phyloP scores from a whole-genome alignment of 2,329 filamentous ascomycete species.

The Scleromitrula shiraiana region DNA sequence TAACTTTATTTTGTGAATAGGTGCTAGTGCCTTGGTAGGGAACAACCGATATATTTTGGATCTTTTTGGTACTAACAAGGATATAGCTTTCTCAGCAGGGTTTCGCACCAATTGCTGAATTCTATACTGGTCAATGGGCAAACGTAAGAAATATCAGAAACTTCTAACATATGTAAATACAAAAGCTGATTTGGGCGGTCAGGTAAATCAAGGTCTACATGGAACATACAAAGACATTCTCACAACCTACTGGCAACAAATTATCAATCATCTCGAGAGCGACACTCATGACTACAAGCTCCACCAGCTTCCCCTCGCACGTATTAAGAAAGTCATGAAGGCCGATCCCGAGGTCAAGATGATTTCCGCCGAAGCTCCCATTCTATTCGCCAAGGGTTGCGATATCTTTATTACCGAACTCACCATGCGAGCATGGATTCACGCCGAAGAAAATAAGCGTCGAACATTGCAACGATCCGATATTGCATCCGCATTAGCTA shows the following conservation, averaged over 20 bases:
- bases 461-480: conserved; percentile 91
- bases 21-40: conserved; percentile 61
- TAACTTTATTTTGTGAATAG: conserved; percentile 35
- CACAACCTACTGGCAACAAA: conserved; percentile 98
- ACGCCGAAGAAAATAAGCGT: conserved; percentile 97
- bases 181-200: conserved; percentile 21
- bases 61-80: conserved; percentile 19
- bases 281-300: conserved; percentile 98
- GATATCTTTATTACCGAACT: conserved; percentile 99
- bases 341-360: conserved; percentile 99
- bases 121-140: conserved; percentile 91
- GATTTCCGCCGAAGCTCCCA: conserved; percentile 97
- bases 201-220: conserved; percentile 92
- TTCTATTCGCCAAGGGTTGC: conserved; percentile 95
- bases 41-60: conserved; percentile 3
- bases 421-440: conserved; percentile 99
- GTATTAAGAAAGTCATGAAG: conserved; percentile 99
- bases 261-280: conserved; percentile 88
- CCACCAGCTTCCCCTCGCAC: conserved; percentile 90
- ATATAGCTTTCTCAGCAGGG: conserved; percentile 74
- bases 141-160: conserved; percentile 55
- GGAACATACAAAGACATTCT: conserved; percentile 94
- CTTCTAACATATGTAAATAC: conserved; percentile 3
- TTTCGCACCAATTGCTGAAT: conserved; percentile 78
- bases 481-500: conserved; percentile 89